Conservation (phyloP, 2,329 filamentous ascomycete species). For the Didymella sp. region DNA sequence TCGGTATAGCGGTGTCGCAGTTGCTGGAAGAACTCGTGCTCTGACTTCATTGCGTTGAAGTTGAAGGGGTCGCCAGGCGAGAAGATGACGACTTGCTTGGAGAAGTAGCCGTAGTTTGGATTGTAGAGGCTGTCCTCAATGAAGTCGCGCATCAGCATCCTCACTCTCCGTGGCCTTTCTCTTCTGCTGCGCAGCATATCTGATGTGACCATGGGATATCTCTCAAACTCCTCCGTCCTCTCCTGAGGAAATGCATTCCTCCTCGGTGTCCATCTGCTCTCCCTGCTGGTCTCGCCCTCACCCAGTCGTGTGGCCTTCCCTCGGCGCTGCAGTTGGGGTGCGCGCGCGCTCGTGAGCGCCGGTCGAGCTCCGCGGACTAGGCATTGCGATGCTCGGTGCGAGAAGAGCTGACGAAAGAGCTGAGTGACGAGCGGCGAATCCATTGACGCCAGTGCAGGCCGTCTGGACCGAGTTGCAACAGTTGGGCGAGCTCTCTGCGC, state of each 20-base stretch:
- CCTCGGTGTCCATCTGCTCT: constrained; percentile 86
- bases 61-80: constrained; percentile 89
- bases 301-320: constrained; percentile 38
- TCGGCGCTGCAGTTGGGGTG: constrained; percentile 39
- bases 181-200: constrained; percentile 73
- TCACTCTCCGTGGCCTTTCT: constrained; percentile 83
- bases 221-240: constrained; percentile 78
- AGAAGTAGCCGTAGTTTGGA: constrained; percentile 93
- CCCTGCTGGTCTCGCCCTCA: constrained; percentile 56
- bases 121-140: constrained; percentile 98
- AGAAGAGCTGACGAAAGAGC: constrained; percentile 85
- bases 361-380: constrained; percentile 56
- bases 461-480: constrained; percentile 21
- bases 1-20: constrained; percentile 82
- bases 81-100: constrained; percentile 96
- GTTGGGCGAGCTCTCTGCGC: constrained; percentile 24
- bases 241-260: constrained; percentile 77
- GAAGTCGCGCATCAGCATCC: constrained; percentile 97
- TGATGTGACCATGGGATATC: constrained; percentile 86
- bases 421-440: constrained; percentile 80
- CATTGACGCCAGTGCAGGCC: constrained; percentile 61
- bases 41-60: constrained; percentile 81
- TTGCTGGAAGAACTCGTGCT: constrained; percentile 80
- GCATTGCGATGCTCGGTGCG: constrained; percentile 66
- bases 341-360: constrained; percentile 48